Evolutionary conservation across 2,329 filamentous ascomycete genomes (phyloP).

Genomic region (Chalaropsis thielavioides): DNA sequence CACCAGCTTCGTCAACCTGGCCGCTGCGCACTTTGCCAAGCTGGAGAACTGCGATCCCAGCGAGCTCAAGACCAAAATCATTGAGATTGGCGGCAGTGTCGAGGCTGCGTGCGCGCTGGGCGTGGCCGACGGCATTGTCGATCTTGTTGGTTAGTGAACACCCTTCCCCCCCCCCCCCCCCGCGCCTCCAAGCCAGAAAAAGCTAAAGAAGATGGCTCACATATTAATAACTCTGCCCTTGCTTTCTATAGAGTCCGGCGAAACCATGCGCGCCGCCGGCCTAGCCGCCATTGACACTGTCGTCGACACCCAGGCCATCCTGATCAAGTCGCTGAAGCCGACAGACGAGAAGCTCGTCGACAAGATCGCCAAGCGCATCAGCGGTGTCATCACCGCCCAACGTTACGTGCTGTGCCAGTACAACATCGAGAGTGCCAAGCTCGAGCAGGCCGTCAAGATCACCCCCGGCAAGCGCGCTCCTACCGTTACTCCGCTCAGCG

Average conservation of each 20-base stretch:
- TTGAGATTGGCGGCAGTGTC: slow-evolving; percentile 90
- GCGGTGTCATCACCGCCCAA: slow-evolving; percentile 89
- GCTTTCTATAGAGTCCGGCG: slow-evolving; percentile 61
- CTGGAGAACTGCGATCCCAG: slow-evolving; percentile 44
- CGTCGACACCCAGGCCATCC: slow-evolving; percentile 69
- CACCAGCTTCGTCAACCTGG: slow-evolving; percentile 82
- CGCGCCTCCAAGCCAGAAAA: not conserved
- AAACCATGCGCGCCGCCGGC: slow-evolving; percentile 94
- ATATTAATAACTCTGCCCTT: not conserved
- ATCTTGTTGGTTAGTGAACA: slow-evolving; percentile 70
- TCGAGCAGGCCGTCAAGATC: slow-evolving; percentile 55
- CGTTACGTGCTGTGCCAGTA: slow-evolving; percentile 92
- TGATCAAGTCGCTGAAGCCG: slow-evolving; percentile 79
- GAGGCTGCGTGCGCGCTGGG: slow-evolving; percentile 92
- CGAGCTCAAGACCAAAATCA: slow-evolving; percentile 58
- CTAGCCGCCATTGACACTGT: slow-evolving; percentile 91
- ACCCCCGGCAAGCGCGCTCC: slow-evolving; percentile 90
- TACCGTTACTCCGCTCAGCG: slow-evolving; percentile 78
- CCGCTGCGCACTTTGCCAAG: slow-evolving; percentile 67
- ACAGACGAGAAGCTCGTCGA: slow-evolving; percentile 69
- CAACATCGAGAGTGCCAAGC: slow-evolving; percentile 62
- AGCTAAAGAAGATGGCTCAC: not conserved
- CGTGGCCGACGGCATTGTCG: slow-evolving; percentile 92
- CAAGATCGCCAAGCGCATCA: slow-evolving; percentile 72
- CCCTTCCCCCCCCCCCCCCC: no score